Conservation (phyloP, 352 stramenopile species). For the Phytopythium sindhum region DNA sequence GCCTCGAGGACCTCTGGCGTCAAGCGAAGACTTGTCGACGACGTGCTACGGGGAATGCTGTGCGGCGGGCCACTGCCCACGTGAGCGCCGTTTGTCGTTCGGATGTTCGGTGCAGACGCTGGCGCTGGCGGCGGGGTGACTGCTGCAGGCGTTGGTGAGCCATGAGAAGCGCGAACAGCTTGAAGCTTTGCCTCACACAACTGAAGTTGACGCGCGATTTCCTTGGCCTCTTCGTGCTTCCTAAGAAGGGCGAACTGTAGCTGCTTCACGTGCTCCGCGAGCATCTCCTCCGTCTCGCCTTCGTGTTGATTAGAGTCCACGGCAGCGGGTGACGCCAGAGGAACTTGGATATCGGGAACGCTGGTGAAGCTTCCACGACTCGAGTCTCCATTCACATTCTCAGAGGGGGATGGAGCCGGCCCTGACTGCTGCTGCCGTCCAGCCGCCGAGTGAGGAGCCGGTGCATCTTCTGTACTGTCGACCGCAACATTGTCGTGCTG, state of each 20-base stretch:
- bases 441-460: neutral
- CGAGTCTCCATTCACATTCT: conserved; percentile 4
- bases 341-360: neutral
- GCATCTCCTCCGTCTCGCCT: conserved; percentile 52
- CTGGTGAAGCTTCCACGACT: neutral
- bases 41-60: conserved; percentile 10
- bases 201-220: conserved; percentile 56
- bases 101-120: neutral
- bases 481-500: neutral
- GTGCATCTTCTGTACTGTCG: neutral
- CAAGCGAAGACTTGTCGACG: conserved; percentile 38
- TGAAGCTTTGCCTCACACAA: conserved; percentile 49
- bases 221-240: conserved; percentile 79
- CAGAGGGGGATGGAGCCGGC: neutral
- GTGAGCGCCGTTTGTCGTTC: neutral
- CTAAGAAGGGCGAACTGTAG: conserved; percentile 60
- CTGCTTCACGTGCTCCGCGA: conserved; percentile 64
- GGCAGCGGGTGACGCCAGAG: conserved; percentile 3
- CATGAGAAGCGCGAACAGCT: conserved; percentile 21
- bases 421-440: neutral
- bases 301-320: conserved; percentile 57
- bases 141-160: neutral
- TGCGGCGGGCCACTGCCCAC: neutral
- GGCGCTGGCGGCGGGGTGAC: neutral
- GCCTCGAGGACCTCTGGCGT: conserved; percentile 56